phyloP scores from a whole-genome alignment of 2,329 filamentous ascomycete species.

The Thielaviopsis ethacetica region DNA sequence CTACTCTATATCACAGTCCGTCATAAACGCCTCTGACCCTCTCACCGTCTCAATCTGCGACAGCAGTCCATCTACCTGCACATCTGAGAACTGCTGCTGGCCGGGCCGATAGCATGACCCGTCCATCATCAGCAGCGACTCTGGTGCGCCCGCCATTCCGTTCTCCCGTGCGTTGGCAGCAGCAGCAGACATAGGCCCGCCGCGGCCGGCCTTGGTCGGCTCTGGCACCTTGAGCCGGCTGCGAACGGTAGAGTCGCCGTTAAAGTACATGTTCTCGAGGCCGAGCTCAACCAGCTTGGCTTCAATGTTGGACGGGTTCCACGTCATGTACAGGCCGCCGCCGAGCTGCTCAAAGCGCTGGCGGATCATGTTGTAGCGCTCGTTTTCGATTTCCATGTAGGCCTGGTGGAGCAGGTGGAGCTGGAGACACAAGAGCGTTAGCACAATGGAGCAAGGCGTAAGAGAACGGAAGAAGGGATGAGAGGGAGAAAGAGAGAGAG shows the following conservation, averaged over 20 bases:
- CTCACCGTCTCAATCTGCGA: slow-evolving; percentile 2
- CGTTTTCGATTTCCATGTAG: slow-evolving; percentile 24
- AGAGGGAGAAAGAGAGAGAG: too few species aligned
- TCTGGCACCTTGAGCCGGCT: slow-evolving; percentile 11
- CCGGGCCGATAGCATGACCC: not conserved
- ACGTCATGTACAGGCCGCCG: slow-evolving; percentile 31
- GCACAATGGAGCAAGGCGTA: too few species aligned
- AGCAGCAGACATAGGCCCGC: not conserved
- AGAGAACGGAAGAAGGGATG: too few species aligned
- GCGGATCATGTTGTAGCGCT: slow-evolving; percentile 26
- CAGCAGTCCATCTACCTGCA: slow-evolving; percentile 1
- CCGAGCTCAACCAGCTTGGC: slow-evolving; percentile 31
- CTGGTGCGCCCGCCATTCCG: not conserved
- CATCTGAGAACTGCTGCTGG: slow-evolving; percentile 1
- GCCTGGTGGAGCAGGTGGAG: slow-evolving; percentile 25
- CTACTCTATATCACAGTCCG: not conserved
- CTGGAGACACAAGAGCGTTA: slow-evolving; percentile 17
- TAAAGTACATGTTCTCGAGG: slow-evolving; percentile 25
- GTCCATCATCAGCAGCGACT: not conserved
- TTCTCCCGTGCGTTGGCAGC: not conserved
- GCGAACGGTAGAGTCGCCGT: not conserved
- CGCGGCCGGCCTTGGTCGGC: slow-evolving; percentile 17
- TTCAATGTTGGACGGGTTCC: slow-evolving; percentile 33
- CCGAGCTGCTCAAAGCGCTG: slow-evolving; percentile 31
- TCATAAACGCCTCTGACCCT: not conserved